These are phyloP conservation scores for Urochloa ruziziensis DNA, from an alignment of 176 grass and related monocot genomes.

Conservation along the genomic window DNA sequence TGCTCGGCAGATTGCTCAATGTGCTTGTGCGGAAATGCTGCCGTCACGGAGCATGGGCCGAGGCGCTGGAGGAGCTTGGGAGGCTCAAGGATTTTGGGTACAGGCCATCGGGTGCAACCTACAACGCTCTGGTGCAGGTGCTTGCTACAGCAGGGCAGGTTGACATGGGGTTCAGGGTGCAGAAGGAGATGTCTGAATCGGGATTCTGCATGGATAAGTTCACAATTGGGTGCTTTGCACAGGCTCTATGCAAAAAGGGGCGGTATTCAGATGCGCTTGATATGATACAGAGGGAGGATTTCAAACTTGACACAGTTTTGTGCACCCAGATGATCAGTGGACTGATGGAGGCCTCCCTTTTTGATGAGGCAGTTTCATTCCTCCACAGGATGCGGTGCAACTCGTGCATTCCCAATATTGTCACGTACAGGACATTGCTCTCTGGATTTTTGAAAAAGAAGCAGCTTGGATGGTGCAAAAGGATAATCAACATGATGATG, in stretches of 20 bases:
- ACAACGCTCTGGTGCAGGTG: conserved; percentile 80
- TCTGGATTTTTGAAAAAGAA: conserved; percentile 85
- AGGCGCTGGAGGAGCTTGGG: conserved; percentile 81
- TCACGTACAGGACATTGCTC: conserved; percentile 92
- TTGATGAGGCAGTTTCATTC: conserved; percentile 85
- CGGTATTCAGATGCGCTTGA: conserved; percentile 68
- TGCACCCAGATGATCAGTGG: conserved; percentile 94
- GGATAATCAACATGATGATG: conserved; percentile 96
- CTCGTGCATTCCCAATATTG: conserved; percentile 77
- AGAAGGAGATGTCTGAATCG: conserved; percentile 77
- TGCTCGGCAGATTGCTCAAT: conserved; percentile 92
- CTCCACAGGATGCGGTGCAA: conserved; percentile 93
- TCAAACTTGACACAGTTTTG: conserved; percentile 78
- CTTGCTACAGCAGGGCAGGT: conserved; percentile 55
- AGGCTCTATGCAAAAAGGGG: conserved; percentile 65
- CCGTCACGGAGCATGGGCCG: conserved; percentile 47
- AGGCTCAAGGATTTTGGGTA: conserved; percentile 78
- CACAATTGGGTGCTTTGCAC: conserved; percentile 64
- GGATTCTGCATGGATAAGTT: conserved; percentile 74
- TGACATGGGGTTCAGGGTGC: conserved; percentile 71
- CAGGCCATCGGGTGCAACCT: conserved; percentile 64
- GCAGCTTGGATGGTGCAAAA: conserved; percentile 97
- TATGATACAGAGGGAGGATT: conserved; percentile 82
- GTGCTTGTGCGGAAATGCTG: conserved; percentile 75
- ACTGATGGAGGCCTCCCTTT: conserved; percentile 91